Percentiles rank a stretch among this genome's conserved stretches.
Conservation (phyloP, 106 monocot genomes). For the Dendrobium huoshanense region DNA sequence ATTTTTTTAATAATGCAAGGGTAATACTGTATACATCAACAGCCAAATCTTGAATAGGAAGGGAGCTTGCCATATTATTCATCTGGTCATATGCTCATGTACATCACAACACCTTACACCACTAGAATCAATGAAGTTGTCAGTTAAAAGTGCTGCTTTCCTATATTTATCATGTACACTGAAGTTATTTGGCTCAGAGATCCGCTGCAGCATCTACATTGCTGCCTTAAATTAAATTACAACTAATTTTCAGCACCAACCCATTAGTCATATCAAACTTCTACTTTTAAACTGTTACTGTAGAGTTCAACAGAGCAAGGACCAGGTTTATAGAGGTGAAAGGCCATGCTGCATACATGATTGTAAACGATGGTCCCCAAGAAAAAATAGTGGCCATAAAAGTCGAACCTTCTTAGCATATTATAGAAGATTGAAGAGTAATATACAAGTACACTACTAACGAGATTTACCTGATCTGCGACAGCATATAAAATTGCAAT, state of each 20-base stretch:
- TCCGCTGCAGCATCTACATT: not conserved
- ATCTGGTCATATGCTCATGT: not conserved
- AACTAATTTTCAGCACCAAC: too few species aligned
- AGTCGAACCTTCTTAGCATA: not conserved
- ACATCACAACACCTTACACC: not conserved
- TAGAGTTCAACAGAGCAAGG: not conserved
- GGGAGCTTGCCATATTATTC: too few species aligned
- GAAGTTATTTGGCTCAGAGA: not conserved
- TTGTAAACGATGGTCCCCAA: not conserved
- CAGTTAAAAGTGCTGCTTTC: not conserved
- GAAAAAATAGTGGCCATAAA: not conserved
- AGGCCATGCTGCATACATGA: not conserved
- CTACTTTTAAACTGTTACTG: not conserved
- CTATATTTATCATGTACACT: too few species aligned
- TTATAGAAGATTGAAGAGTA: not conserved
- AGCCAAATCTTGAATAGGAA: too few species aligned
- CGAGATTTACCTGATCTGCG: constrained; percentile 51
- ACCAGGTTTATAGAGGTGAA: not conserved
- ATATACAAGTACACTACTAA: not conserved
- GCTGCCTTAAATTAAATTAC: not conserved
- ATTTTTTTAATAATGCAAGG: too few species aligned
- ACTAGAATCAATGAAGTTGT: not conserved
- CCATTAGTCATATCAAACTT: too few species aligned
- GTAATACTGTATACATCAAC: too few species aligned
- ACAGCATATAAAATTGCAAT: constrained; percentile 74